Conservation (phyloP, 768 basidiomycete genomes). For the Mycena rosella region DNA sequence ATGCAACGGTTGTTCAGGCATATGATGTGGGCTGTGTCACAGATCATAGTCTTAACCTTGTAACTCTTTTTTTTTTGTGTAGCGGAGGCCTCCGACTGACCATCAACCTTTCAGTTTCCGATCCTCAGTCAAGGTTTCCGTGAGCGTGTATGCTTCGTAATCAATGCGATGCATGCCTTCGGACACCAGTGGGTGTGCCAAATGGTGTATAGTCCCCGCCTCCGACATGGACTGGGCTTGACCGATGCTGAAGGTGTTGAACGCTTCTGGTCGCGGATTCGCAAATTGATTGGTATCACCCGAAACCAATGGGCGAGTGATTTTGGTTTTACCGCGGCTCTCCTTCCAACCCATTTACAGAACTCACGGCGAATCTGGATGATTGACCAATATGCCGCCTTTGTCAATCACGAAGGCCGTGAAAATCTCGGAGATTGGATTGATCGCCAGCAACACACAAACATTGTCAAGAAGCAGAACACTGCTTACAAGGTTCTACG, state of each 20-base stretch:
- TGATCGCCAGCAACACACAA: slow-evolving; percentile 30
- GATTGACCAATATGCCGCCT: slow-evolving; percentile 47
- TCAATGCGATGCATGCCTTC: slow-evolving; percentile 52
- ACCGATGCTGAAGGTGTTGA: slow-evolving; percentile 53
- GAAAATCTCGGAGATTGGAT: slow-evolving; percentile 53
- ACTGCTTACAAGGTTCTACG: slow-evolving; percentile 35
- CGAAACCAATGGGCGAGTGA: slow-evolving; percentile 36
- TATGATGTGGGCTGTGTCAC: background rate
- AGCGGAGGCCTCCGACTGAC: background rate
- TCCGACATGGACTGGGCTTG: slow-evolving; percentile 46
- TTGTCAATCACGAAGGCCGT: slow-evolving; percentile 43
- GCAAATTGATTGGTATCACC: slow-evolving; percentile 38
- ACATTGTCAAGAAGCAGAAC: slow-evolving; percentile 27
- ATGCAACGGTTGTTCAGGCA: background rate
- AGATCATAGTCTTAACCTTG: background rate
- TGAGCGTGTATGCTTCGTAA: slow-evolving; percentile 38
- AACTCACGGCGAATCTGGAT: slow-evolving; percentile 46
- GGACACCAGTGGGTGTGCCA: slow-evolving; percentile 53
- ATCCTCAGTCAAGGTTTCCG: slow-evolving; percentile 37
- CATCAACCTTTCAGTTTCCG: slow-evolving; percentile 37
- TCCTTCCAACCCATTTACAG: background rate
- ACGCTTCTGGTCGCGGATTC: slow-evolving; percentile 46
- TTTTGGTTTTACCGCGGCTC: background rate
- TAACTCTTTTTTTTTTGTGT: background rate
- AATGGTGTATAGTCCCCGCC: slow-evolving; percentile 49